Evolutionary conservation across 2,329 filamentous ascomycete species (phyloP), one percentile per base, ranked within the genome.

Genomic region (Nemania sp.): DNA sequence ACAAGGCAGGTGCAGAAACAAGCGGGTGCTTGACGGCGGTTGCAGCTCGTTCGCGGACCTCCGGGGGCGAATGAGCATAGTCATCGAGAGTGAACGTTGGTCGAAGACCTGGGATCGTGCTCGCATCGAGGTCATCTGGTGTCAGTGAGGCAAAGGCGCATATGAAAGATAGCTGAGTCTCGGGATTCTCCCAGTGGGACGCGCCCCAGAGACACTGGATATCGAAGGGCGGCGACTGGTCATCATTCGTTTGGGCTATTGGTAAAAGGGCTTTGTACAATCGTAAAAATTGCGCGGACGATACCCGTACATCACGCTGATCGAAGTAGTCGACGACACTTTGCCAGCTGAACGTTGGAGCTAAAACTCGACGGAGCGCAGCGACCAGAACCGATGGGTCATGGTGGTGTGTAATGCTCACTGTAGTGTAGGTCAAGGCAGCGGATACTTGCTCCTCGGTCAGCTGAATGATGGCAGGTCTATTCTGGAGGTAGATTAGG

Each of bases 141-240:
- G 82, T 83, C 52, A 92, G 81, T 3, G 89, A 89, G 19, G 93
- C 80, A 69, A 93, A 97, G 15, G 91, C 91, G 59, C 88, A 88
- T 49, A 97, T 83, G 69, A 97, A 97, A n/a, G 92, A 95, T 30
- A 99, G 77, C 61, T 97, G 93, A 0, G 94, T 90, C 58, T 96
- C 86, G 12, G 88, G 83, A 62, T 95, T 84, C 58, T 87, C 84
- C 93, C 95, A 99, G 57, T 83, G 78, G 65, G 64, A 56, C 6
- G 92, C 92, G 54, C 92, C 92, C 92, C 94, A 97, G 19, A 99
- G 77, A 33, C 80, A 81, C 69, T 97, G 91, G 39, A 99, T 88
- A 68, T 97, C 90, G 63, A 97, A 85, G 22, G 77, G 47, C 6
- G 59, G 76, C 14, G 80, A 75, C 42, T 82, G 76, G 8, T 77